A percentile compares a stretch with the other conserved stretches of the same genome.
Evolutionary conservation across 768 basidiomycete genomes (phyloP).

Genomic region (Scleroderma bovista): DNA sequence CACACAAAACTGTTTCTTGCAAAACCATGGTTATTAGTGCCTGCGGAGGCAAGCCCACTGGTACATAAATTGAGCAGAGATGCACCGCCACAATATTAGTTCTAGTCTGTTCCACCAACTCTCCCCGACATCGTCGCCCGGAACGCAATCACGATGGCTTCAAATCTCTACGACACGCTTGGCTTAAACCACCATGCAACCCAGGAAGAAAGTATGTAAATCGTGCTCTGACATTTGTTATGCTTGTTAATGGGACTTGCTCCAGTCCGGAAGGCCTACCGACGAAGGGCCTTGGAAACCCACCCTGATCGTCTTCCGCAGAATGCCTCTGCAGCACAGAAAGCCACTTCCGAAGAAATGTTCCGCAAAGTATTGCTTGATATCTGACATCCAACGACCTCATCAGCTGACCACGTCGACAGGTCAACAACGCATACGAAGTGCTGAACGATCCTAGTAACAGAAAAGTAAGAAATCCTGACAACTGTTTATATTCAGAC

Average conservation of each 20-base stretch:
- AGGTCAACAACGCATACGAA: constrained; percentile 80
- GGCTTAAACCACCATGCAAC: constrained; percentile 49
- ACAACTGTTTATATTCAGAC: constrained; percentile 1
- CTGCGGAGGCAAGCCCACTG: neutral
- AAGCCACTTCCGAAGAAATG: constrained; percentile 53
- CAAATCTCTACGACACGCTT: constrained; percentile 61
- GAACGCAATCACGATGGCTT: constrained; percentile 35
- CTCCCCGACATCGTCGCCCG: neutral
- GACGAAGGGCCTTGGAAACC: constrained; percentile 61
- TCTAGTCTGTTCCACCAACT: too few relatives aligned
- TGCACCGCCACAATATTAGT: constrained; percentile 22
- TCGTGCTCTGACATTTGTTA: neutral
- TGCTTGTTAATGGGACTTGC: constrained; percentile 4
- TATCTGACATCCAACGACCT: constrained; percentile 21
- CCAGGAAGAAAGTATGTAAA: constrained; percentile 56
- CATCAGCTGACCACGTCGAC: constrained; percentile 10
- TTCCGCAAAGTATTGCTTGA: constrained; percentile 38
- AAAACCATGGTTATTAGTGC: constrained; percentile 43
- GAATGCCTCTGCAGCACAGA: constrained; percentile 52
- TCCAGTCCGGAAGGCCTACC: constrained; percentile 76
- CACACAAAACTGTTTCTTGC: constrained; percentile 65
- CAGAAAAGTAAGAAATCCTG: constrained; percentile 38
- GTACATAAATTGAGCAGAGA: constrained; percentile 4
- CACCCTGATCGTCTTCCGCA: constrained; percentile 70
- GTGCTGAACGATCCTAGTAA: constrained; percentile 59